Conservation (phyloP, 441 rosid species). For the Gossypium lobatum region DNA sequence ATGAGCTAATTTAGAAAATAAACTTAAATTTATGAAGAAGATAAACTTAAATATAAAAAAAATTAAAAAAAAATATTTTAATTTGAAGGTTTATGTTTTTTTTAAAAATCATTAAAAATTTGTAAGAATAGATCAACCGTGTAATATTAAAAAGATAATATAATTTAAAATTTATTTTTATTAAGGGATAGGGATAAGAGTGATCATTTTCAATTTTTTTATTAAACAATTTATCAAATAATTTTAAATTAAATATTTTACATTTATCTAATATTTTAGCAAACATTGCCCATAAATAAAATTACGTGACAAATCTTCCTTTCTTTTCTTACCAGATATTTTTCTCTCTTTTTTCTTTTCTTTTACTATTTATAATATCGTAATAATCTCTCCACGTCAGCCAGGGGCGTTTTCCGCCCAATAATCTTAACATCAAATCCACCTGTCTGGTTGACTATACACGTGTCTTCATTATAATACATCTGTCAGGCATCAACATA, state of each 20-base stretch:
- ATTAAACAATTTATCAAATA: background rate
- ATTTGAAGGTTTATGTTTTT: too few species aligned
- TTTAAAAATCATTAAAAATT: too few species aligned
- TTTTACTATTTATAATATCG: background rate
- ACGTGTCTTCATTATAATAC: background rate
- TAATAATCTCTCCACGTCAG: constrained; percentile 5
- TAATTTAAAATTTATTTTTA: too few species aligned
- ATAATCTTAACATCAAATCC: background rate
- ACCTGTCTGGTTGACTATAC: background rate
- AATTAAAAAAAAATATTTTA: too few species aligned
- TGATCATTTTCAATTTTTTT: background rate
- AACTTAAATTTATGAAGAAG: too few species aligned
- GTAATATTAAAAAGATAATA: too few species aligned
- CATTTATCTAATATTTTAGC: background rate
- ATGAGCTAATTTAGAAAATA: too few species aligned
- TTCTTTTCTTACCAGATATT: background rate
- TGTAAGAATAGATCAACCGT: too few species aligned
- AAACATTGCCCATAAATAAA: background rate
- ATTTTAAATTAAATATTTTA: background rate
- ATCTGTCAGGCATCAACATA: background rate
- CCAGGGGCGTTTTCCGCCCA: background rate
- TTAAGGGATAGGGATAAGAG: too few species aligned
- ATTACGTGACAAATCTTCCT: background rate
- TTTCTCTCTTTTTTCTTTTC: background rate
- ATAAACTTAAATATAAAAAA: too few species aligned